Base-by-base conservation (phyloP, 2,329 filamentous ascomycete species). In the Aspergillus latus region DNA sequence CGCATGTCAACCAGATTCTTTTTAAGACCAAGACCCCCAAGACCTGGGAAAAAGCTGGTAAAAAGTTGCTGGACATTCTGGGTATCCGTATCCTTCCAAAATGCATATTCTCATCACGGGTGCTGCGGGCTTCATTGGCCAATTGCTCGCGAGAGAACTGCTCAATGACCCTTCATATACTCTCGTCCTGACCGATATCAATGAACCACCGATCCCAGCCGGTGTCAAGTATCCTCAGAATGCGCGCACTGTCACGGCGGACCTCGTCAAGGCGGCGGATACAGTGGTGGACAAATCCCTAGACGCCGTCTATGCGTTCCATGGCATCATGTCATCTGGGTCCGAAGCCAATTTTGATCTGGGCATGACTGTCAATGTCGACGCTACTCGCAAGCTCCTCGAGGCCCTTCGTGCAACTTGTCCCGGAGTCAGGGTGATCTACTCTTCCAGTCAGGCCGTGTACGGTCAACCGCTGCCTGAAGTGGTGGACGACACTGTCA, bases 321-420 rank as follows among this genome's bases (percentile, higher is more conserved):
- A 88, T 70, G 85, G 85, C 59, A 85, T 87, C 75, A 87, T 88
- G 85, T 87, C 84, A 0, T 80, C 81, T 10, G 84, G 83, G 5
- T 82, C 83, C 13, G 84, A 87, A 70, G 81, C 82, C 42, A 79
- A 86, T 70, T 84, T 82, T 60, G 81, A 83, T 49, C 74, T 85
- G 1, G 84, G 83, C 2, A 75, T 85, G 59, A 76, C 74, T 40
- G 84, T 87, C 50, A 87, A 88, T 68, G 77, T 87, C 48, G 81
- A 87, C 61, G 82, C 81, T 40, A 82, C 84, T 10, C 78, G 82
- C 26, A 72, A 74, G 40, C 64, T 86, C 2, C 74, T 87, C 2
- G 80, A 86, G 49, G 72, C 76, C 6, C 76, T 87, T 15, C 74
- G 80, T 26, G 64, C 70, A 15, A 75, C 72, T 29, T 78, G 77